These are phyloP conservation scores for Fonsecaea erecta DNA, from an alignment of 2,329 filamentous ascomycete species.

Conservation along the genomic window DNA sequence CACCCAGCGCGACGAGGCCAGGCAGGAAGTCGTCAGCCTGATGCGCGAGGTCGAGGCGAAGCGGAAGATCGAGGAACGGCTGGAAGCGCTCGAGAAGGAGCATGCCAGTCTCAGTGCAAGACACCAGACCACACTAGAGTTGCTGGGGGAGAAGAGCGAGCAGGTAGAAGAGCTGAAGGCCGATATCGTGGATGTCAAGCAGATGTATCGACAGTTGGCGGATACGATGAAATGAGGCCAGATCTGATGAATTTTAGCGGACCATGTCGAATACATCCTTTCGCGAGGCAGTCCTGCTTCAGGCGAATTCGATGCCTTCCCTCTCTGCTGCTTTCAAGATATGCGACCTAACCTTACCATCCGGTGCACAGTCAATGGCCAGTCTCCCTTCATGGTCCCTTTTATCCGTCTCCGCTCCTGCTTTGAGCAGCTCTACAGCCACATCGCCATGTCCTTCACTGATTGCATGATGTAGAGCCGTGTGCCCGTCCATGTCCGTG, in stretches of 20 bases:
- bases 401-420: conserved; percentile 81
- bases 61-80: conserved; percentile 62
- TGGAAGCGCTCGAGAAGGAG: conserved; percentile 69
- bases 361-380: conserved; percentile 82
- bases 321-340: conserved; percentile 78
- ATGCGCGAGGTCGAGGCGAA: conserved; percentile 85
- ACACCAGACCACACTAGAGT: conserved; percentile 89
- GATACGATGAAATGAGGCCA: conserved; percentile 64
- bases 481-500: conserved; percentile 80
- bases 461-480: conserved; percentile 79
- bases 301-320: conserved; percentile 74
- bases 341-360: conserved; percentile 78
- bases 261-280: background rate
- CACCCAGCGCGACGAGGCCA: conserved; percentile 86
- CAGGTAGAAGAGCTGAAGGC: conserved; percentile 85
- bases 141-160: conserved; percentile 97
- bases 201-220: conserved; percentile 91
- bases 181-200: conserved; percentile 91
- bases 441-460: conserved; percentile 72
- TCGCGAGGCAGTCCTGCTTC: background rate
- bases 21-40: conserved; percentile 85
- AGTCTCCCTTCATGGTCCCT: conserved; percentile 71
- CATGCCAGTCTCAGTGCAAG: conserved; percentile 71
- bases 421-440: conserved; percentile 79
- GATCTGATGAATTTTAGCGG: background rate